phyloP scores from a whole-genome alignment of 2,329 filamentous ascomycete species.

The Colletotrichum incanum region DNA sequence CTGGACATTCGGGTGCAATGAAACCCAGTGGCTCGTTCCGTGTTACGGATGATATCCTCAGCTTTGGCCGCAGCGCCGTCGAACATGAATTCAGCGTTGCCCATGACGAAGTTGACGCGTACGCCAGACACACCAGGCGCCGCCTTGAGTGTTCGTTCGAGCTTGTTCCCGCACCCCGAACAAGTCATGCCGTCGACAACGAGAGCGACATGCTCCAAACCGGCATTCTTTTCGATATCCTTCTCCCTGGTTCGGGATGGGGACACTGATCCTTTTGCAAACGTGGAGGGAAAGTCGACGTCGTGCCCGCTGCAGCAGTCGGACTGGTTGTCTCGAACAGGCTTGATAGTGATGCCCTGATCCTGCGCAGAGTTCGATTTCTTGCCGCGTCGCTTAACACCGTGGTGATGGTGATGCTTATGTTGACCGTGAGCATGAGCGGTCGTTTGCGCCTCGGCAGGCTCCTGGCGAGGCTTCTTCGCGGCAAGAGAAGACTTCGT shows the following conservation, averaged over 20 bases:
- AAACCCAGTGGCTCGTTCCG: slow-evolving; percentile 52
- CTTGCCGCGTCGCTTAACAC: slow-evolving; percentile 44
- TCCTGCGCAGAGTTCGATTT: slow-evolving; percentile 34
- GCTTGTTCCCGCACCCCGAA: slow-evolving; percentile 55
- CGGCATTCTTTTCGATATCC: slow-evolving; percentile 49
- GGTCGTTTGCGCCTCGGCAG: slow-evolving; percentile 25
- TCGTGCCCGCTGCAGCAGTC: slow-evolving; percentile 34
- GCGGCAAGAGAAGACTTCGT: slow-evolving; percentile 1
- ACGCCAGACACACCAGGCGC: slow-evolving; percentile 51
- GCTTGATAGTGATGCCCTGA: slow-evolving; percentile 32
- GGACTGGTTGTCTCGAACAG: slow-evolving; percentile 18
- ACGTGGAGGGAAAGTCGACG: background rate
- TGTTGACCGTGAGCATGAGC: slow-evolving; percentile 44
- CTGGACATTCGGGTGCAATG: slow-evolving; percentile 47
- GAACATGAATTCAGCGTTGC: slow-evolving; percentile 53
- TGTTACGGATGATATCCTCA: slow-evolving; percentile 49
- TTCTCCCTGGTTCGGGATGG: background rate
- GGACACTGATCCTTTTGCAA: background rate
- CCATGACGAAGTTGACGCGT: slow-evolving; percentile 57
- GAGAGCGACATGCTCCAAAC: slow-evolving; percentile 48
- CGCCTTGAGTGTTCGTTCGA: slow-evolving; percentile 49
- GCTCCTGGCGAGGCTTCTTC: background rate
- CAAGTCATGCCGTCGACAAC: slow-evolving; percentile 56
- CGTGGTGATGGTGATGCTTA: slow-evolving; percentile 43
- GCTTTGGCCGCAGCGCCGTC: slow-evolving; percentile 46